Conservation (phyloP, 2,329 filamentous ascomycete species). For the Pochonia chlamydosporia region DNA sequence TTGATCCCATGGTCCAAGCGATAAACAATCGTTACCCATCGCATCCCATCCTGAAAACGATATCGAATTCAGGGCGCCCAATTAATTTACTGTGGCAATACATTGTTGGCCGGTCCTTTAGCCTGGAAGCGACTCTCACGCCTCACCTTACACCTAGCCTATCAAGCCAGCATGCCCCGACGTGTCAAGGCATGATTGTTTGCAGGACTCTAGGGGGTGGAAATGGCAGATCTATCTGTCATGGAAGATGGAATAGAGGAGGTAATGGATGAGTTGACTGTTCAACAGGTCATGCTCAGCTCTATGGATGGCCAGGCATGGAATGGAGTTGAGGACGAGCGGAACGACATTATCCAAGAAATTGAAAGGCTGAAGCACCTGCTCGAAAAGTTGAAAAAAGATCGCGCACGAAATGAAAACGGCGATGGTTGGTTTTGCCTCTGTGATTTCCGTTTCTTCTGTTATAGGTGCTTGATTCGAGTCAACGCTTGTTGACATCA, state of each 20-base stretch:
- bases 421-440: background rate
- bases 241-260: constrained; percentile 15
- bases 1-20: background rate
- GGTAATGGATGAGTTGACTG: constrained; percentile 34
- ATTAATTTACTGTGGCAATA: too few relatives aligned
- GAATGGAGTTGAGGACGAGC: constrained; percentile 23
- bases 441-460: background rate
- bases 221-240: constrained; percentile 11
- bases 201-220: constrained; percentile 11
- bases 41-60: too few relatives aligned
- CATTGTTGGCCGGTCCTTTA: too few relatives aligned
- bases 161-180: background rate
- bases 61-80: too few relatives aligned
- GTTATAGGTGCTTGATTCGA: background rate
- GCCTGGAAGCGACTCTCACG: too few relatives aligned
- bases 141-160: background rate
- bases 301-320: constrained; percentile 28
- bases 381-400: constrained; percentile 14
- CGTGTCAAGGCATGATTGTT: constrained; percentile 7
- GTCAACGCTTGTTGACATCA: background rate
- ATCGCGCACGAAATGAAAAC: background rate
- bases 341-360: background rate
- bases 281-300: constrained; percentile 36
- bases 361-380: constrained; percentile 25
- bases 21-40: too few relatives aligned